phyloP scores from a whole-genome alignment of 306 rosid species.

The Glycine latifolia region DNA sequence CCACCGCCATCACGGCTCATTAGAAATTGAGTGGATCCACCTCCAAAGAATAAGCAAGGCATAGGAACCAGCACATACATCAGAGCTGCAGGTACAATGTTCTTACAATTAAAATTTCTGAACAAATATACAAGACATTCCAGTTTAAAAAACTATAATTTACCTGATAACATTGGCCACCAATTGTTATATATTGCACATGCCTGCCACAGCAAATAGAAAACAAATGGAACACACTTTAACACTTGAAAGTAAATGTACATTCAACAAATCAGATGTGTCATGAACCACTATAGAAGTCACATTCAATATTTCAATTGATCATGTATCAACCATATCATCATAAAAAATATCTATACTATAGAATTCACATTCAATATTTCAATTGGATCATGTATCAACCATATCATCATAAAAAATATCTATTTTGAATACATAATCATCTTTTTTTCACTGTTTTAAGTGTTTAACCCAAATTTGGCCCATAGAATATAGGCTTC shows the following conservation, averaged over 20 bases:
- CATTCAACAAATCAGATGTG: conserved; percentile 7
- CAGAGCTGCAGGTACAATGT: conserved; percentile 71
- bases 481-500: no score
- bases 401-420: neutral
- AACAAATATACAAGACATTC: conserved; percentile 28
- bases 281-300: conserved; percentile 31
- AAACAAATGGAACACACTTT: conserved; percentile 1
- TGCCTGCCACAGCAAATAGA: conserved; percentile 64
- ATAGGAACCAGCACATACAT: conserved; percentile 91
- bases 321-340: no score
- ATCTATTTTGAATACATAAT: neutral
- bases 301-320: conserved; percentile 10
- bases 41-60: conserved; percentile 98
- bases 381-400: conserved; percentile 23
- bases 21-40: conserved; percentile 86
- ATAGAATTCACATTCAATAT: no score
- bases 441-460: neutral
- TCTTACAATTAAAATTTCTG: conserved; percentile 19
- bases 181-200: conserved; percentile 94
- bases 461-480: neutral
- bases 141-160: conserved; percentile 37
- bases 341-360: no score
- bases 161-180: conserved; percentile 99
- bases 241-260: conserved; percentile 29
- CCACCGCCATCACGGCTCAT: conserved; percentile 75